phyloP scores from a whole-genome alignment of 257 asterid species.

The Thymus quinquecostatus region DNA sequence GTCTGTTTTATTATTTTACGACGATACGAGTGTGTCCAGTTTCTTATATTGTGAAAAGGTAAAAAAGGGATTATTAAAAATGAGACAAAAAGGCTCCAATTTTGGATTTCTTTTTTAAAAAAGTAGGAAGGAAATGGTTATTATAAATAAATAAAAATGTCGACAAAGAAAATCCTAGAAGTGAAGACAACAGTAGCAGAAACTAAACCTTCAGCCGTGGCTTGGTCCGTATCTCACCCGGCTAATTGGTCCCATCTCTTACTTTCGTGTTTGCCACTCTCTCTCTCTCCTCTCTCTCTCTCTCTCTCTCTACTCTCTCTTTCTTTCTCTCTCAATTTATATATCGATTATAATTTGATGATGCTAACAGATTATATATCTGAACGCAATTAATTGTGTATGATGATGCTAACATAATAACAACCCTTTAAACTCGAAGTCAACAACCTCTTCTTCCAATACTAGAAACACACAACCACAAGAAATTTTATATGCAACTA shows the following conservation, averaged over 20 bases:
- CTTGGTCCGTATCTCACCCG: conserved; percentile 48
- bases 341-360: conserved; percentile 22
- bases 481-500: not conserved
- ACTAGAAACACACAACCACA: conserved; percentile 5
- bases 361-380: conserved; percentile 19
- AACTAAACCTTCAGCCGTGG: conserved; percentile 42
- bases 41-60: not conserved
- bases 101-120: not conserved
- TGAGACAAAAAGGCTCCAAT: not conserved
- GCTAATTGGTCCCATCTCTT: conserved; percentile 46
- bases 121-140: not conserved
- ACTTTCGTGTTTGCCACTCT: conserved; percentile 42
- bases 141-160: conserved; percentile 2
- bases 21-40: not conserved
- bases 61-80: not conserved
- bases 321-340: not conserved
- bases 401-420: conserved; percentile 32
- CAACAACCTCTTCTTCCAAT: conserved; percentile 10
- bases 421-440: conserved; percentile 36
- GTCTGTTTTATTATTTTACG: not conserved
- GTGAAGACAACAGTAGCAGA: conserved; percentile 38
- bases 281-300: conserved; percentile 6
- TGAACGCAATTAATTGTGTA: conserved; percentile 7
- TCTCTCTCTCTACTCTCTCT: not conserved
- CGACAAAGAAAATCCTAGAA: conserved; percentile 38